phyloP scores from a whole-genome alignment of 2,329 filamentous ascomycete genomes.

The Fusarium verticillioides region DNA sequence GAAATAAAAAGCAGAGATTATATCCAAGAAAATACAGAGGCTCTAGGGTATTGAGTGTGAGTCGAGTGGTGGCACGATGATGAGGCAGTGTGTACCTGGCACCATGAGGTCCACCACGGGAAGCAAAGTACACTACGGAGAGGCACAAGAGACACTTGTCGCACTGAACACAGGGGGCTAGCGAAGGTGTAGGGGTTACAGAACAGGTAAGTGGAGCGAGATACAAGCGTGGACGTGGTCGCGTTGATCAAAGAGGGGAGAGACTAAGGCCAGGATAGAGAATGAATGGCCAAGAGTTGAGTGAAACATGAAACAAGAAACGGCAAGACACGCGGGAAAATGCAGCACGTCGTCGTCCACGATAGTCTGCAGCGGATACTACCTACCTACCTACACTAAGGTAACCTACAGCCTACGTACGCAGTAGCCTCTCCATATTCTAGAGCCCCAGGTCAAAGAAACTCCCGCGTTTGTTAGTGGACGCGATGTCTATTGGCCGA shows the following conservation, averaged over 20 bases:
- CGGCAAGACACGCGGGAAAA: slow-evolving; percentile 17
- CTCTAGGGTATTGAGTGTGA: slow-evolving; percentile 1
- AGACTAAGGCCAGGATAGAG: slow-evolving; percentile 23
- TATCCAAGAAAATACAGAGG: background rate
- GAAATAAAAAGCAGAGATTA: background rate
- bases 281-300: slow-evolving; percentile 15
- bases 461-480: slow-evolving; percentile 12
- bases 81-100: background rate
- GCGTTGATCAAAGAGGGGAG: slow-evolving; percentile 4
- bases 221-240: slow-evolving; percentile 12
- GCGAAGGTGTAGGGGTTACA: background rate
- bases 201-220: slow-evolving; percentile 25
- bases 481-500: slow-evolving; percentile 31
- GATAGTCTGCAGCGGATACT: slow-evolving; percentile 7
- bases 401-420: background rate
- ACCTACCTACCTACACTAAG: background rate
- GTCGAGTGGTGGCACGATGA: background rate
- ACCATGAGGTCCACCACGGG: background rate
- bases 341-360: slow-evolving; percentile 7
- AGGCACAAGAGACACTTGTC: slow-evolving; percentile 3
- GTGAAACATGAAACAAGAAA: slow-evolving; percentile 40
- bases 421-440: slow-evolving; percentile 6
- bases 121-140: slow-evolving; percentile 17
- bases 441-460: background rate
- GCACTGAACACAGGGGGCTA: background rate